These are phyloP conservation scores for Lactarius evosmus DNA, from an alignment of 768 basidiomycete species.

Conservation along the genomic window DNA sequence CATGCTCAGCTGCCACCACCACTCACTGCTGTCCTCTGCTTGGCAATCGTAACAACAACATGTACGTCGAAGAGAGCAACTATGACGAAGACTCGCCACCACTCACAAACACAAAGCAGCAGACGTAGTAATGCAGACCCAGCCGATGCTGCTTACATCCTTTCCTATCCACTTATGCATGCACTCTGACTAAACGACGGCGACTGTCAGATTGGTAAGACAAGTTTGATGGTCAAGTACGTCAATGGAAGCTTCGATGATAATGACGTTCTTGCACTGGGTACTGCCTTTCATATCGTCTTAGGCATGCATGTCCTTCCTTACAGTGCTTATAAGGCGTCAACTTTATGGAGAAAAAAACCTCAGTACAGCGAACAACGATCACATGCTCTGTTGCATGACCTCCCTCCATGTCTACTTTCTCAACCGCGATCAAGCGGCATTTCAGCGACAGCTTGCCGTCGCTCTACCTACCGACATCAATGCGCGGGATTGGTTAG, in stretches of 20 bases:
- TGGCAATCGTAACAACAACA: no score
- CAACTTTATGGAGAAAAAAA: slow-evolving; percentile 99
- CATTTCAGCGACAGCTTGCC: slow-evolving; percentile 66
- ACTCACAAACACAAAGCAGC: no score
- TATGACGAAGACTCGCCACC: no score
- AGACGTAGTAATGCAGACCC: no score
- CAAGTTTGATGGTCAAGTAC: slow-evolving; percentile 99
- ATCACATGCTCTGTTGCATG: slow-evolving; percentile 98
- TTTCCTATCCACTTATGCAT: no score
- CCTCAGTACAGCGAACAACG: slow-evolving; percentile 94
- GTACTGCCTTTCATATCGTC: no score
- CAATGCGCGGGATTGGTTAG: slow-evolving; percentile 68
- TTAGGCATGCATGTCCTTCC: slow-evolving; percentile 26
- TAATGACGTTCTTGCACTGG: slow-evolving; percentile 71
- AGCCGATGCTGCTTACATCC: no score
- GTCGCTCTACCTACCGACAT: slow-evolving; percentile 45
- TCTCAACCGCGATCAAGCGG: slow-evolving; percentile 64
- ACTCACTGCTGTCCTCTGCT: no score
- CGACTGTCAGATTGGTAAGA: slow-evolving; percentile 99
- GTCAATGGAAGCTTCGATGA: slow-evolving; percentile 98
- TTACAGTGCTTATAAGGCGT: slow-evolving; percentile 53
- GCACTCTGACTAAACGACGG: no score
- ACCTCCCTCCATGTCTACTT: slow-evolving; percentile 79
- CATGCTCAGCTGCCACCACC: no score
- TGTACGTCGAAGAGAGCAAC: no score